Base-by-base conservation (phyloP, 1,284 basidiomycete genomes). In the Sphagnurus paluster region DNA sequence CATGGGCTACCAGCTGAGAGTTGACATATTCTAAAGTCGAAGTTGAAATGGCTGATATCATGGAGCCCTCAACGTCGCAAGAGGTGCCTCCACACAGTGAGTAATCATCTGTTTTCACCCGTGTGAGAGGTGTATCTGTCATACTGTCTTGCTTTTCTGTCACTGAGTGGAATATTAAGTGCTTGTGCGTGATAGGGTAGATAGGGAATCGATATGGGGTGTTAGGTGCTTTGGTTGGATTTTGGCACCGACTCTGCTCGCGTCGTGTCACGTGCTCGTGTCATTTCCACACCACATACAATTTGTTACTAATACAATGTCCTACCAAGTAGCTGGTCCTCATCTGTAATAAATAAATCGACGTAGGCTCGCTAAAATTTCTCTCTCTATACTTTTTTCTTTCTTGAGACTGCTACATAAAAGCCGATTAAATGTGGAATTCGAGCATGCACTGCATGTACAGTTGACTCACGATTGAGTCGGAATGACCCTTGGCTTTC, bases 1-100 rank as follows among this genome's bases (percentile, higher is more conserved):
- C 92, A 68, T 93, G 88, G 1, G 87, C 80, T 32, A 89, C 65
- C 3, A 93, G 76, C 56, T 92, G 88, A 16, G 82, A 70, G 63
- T 90, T 92, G 59, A 91, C 74, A 53, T 87, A 88, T 51, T 84
- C 80, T 21, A 88, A 63, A 44, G 71, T 80, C 14, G 79, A 79
- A 0, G 74, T 72, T 19, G 77, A 71, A 23, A 71, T 57, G 28
- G 69, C 59, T 1, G 68, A 72, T 2, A 69, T 69, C n/a, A 71
- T 64, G 6, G 71, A 69, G 24, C 62, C 61, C 43, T 77, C 68
- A 21, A 71, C 69, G 26, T 59, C 64, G 3, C 72, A 65, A 14
- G 76, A 78, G 20, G 63, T 62, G 41, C 74, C 59, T 21, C 67
- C 66, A 9, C 71, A 72, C 6, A 70, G 43, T 0, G 69, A 71